These are phyloP conservation scores for Rubia yunnanensis DNA, from an alignment of 257 asterid genomes.

Conservation along the genomic window DNA sequence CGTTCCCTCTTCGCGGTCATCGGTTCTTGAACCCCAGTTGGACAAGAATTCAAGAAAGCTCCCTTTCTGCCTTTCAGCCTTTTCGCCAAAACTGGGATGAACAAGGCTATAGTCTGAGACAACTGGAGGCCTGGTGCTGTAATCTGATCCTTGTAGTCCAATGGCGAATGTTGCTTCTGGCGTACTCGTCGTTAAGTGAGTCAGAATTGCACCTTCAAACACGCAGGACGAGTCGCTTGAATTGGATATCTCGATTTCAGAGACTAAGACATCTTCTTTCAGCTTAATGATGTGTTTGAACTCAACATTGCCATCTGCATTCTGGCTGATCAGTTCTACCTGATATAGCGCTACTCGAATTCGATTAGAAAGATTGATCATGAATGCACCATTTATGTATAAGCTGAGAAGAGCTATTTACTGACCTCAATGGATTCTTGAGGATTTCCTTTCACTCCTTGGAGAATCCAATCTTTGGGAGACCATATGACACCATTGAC, in stretches of 20 bases:
- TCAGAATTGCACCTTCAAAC: conserved; percentile 43
- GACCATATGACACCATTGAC: conserved; percentile 35
- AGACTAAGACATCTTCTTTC: conserved; percentile 33
- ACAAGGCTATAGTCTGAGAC: conserved; percentile 37
- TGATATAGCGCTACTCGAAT: too few relatives aligned
- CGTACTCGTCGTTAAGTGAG: conserved; percentile 68
- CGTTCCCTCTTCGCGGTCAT: conserved; percentile 3
- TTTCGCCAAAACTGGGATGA: conserved; percentile 36
- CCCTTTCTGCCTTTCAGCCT: conserved; percentile 15
- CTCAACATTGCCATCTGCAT: conserved; percentile 21
- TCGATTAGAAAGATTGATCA: too few relatives aligned
- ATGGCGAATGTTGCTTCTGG: conserved; percentile 67
- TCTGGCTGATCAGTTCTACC: conserved; percentile 42
- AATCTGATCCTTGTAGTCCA: conserved; percentile 67
- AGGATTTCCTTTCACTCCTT: conserved; percentile 40
- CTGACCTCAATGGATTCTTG: conserved; percentile 47
- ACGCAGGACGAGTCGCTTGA: conserved; percentile 23
- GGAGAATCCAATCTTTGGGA: conserved; percentile 44
- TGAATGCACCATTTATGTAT: too few relatives aligned
- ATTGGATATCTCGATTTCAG: conserved; percentile 42
- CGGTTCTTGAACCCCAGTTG: conserved; percentile 19
- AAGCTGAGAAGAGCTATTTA: too few relatives aligned
- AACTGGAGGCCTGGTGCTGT: conserved; percentile 41
- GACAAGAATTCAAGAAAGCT: conserved; percentile 31
- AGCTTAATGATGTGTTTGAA: conserved; percentile 45